Conservation (phyloP, 1,284 basidiomycete genomes). For the Cryptococcus floricola region DNA sequence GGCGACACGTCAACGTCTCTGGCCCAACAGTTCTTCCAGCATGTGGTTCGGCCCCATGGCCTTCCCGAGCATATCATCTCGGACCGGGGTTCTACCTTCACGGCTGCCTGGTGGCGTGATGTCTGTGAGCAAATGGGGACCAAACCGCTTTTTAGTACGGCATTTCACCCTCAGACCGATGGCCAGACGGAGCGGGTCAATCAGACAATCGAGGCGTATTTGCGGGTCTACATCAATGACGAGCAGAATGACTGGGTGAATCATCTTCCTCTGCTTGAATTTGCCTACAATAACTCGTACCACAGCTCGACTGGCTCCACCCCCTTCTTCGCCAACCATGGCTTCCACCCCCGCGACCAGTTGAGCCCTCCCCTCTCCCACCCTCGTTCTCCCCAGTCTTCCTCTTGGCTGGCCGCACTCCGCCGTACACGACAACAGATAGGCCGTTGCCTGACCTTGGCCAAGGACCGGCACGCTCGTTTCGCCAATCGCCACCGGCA, state of each 20-base stretch:
- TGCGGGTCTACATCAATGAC: constrained; percentile 31
- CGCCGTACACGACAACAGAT: too few species aligned
- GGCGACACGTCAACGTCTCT: constrained; percentile 7
- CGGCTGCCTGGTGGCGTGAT: not conserved
- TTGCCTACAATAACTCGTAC: constrained; percentile 48
- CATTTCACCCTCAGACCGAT: constrained; percentile 52
- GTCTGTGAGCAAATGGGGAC: not conserved
- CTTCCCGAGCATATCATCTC: constrained; percentile 28
- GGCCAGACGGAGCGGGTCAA: constrained; percentile 51
- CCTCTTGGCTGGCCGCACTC: too few species aligned
- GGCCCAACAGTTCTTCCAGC: constrained; percentile 15
- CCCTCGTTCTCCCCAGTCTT: too few species aligned
- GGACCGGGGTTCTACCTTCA: constrained; percentile 36
- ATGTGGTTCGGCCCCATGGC: constrained; percentile 11
- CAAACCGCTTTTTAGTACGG: not conserved
- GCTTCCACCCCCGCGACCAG: not conserved
- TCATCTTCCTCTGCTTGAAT: constrained; percentile 52
- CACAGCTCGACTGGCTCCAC: too few species aligned
- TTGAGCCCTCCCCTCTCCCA: not conserved
- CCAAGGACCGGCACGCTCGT: too few species aligned
- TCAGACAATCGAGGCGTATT: constrained; percentile 51
- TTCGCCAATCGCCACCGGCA: too few species aligned
- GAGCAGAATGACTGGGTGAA: constrained; percentile 53
- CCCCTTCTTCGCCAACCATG: not conserved
- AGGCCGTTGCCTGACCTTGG: too few species aligned